These are phyloP conservation scores for Hemileia vastatrix DNA, from an alignment of 1,284 basidiomycete genomes.

Conservation along the genomic window DNA sequence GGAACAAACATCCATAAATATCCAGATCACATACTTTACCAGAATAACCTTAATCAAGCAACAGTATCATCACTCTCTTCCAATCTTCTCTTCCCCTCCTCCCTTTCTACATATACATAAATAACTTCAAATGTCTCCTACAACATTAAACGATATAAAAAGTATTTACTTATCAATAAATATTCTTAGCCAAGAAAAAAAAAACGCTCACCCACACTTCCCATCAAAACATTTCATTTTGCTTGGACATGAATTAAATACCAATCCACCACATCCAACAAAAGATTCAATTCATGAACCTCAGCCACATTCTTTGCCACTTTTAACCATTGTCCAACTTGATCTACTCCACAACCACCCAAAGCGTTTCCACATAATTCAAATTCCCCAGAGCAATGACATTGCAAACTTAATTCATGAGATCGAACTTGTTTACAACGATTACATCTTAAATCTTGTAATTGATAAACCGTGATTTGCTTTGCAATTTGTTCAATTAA, in stretches of 20 bases:
- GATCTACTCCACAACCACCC: neutral
- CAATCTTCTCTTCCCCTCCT: conserved; percentile 65
- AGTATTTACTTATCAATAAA: conserved; percentile 13
- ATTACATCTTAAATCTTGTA: conserved; percentile 70
- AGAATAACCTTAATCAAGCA: no score
- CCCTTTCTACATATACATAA: conserved; percentile 10
- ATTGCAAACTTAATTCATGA: conserved; percentile 74
- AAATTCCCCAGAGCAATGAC: conserved; percentile 77
- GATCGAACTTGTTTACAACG: conserved; percentile 82
- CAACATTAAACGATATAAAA: conserved; percentile 8
- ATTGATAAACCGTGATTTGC: conserved; percentile 65
- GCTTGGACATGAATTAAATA: neutral
- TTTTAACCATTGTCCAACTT: conserved; percentile 25
- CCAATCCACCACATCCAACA: conserved; percentile 23
- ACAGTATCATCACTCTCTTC: no score
- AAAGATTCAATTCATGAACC: conserved; percentile 26
- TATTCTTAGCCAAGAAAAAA: conserved; percentile 8
- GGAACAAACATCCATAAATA: no score
- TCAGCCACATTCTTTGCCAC: conserved; percentile 33
- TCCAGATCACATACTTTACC: no score
- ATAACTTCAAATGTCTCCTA: conserved; percentile 17
- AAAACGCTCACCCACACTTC: neutral
- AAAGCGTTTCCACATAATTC: conserved; percentile 50
- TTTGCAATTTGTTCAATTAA: conserved; percentile 66
- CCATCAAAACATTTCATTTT: no score